Conservation (phyloP, 805 yeast species). For the Groenewaldozyma tartarivorans region DNA sequence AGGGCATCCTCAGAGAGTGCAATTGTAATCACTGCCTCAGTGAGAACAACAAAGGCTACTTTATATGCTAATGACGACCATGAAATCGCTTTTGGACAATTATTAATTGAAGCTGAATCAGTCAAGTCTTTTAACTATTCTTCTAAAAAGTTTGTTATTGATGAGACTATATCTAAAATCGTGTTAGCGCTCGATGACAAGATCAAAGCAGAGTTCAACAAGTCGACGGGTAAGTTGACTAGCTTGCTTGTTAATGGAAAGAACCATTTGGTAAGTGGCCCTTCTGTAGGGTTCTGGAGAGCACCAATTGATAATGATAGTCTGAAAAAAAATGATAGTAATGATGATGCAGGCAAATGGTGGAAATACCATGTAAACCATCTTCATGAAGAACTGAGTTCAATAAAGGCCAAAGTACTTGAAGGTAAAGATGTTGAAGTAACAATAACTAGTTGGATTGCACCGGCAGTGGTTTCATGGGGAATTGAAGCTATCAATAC, state of each 20-base stretch:
- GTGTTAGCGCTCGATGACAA: neutral
- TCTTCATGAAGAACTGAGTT: conserved; percentile 12
- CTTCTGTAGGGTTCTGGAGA: conserved; percentile 8
- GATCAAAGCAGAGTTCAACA: conserved; percentile 2
- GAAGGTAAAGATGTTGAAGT: conserved; percentile 6
- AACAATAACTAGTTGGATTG: conserved; percentile 15
- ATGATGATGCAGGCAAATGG: conserved; percentile 24
- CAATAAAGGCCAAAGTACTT: conserved; percentile 3
- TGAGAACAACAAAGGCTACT: conserved; percentile 5
- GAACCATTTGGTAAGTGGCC: conserved; percentile 4
- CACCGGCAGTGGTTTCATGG: conserved; percentile 25
- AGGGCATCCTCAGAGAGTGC: no score
- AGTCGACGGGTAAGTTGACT: conserved; percentile 8
- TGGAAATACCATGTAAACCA: conserved; percentile 20
- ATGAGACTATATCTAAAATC: neutral
- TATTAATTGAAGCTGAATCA: neutral
- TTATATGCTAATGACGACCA: conserved; percentile 19
- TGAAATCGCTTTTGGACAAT: conserved; percentile 24
- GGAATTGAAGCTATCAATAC: conserved; percentile 15
- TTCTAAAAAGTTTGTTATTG: neutral
- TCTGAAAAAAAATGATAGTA: conserved; percentile 1
- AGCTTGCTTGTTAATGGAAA: conserved; percentile 9
- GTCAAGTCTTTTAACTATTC: neutral
- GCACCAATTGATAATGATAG: conserved; percentile 11
- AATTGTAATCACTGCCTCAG: conserved; percentile 4